Percentiles rank a stretch among this genome's conserved stretches.
Conservation (phyloP, 106 monocot species). For the Alisma plantagoaquatica region DNA sequence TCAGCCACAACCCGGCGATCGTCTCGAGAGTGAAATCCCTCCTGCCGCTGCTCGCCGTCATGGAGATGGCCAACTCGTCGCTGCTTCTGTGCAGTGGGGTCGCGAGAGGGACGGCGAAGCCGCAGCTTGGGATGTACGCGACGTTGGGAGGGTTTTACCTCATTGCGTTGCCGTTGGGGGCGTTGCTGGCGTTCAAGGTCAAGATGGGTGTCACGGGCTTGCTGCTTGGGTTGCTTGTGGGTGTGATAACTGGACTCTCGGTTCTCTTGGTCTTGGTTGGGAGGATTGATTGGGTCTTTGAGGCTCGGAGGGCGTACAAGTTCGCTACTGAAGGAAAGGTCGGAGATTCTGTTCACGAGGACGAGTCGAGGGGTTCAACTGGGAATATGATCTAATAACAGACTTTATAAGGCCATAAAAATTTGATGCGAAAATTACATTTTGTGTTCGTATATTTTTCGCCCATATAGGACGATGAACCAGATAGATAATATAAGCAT, state of each 20-base stretch:
- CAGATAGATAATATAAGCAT: too few species aligned
- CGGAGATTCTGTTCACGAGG: too few species aligned
- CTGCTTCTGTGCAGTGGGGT: slow-evolving; percentile 53
- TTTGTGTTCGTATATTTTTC: too few species aligned
- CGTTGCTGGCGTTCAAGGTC: slow-evolving; percentile 34
- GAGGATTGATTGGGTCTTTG: slow-evolving; percentile 44
- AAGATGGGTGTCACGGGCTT: slow-evolving; percentile 45
- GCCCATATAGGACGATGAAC: too few species aligned
- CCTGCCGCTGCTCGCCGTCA: slow-evolving; percentile 48
- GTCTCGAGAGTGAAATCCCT: slow-evolving; percentile 27
- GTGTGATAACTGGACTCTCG: slow-evolving; percentile 9
- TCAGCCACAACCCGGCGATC: slow-evolving; percentile 34
- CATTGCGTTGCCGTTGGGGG: slow-evolving; percentile 55
- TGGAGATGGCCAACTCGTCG: slow-evolving; percentile 69
- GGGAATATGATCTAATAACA: too few species aligned
- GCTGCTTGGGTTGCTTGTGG: slow-evolving; percentile 48
- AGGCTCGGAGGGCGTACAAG: slow-evolving; percentile 41
- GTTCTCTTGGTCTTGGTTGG: slow-evolving; percentile 35
- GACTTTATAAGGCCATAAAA: too few species aligned
- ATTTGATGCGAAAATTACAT: too few species aligned
- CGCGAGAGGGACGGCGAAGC: slow-evolving; percentile 50
- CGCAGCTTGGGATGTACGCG: slow-evolving; percentile 67
- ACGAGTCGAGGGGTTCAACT: too few species aligned
- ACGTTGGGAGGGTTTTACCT: slow-evolving; percentile 62
- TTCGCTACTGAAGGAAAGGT: slow-evolving; percentile 10